Percentiles rank a stretch among this genome's conserved stretches.
Conservation (phyloP, 1,139 yeast species). For the Geotrichum fermentans region DNA sequence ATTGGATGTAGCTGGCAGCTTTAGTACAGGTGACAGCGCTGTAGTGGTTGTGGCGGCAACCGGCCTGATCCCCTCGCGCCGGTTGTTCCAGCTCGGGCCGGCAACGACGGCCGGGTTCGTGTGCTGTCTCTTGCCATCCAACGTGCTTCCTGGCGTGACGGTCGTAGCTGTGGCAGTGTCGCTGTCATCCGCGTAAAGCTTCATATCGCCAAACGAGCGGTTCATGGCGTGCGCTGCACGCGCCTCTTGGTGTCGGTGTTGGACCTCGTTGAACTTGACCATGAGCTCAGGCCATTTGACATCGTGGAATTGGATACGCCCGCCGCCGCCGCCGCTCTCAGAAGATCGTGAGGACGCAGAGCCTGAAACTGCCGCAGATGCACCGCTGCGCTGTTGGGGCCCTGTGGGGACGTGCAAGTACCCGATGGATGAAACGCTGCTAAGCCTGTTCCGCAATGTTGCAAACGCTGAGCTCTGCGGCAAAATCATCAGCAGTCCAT, state of each 20-base stretch:
- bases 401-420: conserved; percentile 34
- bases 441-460: conserved; percentile 69
- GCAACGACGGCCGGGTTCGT: neutral
- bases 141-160: neutral
- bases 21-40: neutral
- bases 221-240: conserved; percentile 19
- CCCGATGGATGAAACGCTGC: conserved; percentile 47
- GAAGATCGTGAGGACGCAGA: too few relatives aligned
- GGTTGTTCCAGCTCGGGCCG: neutral
- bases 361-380: neutral
- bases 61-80: neutral
- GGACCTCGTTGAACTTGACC: conserved; percentile 57
- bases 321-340: neutral
- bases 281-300: conserved; percentile 52
- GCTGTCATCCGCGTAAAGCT: neutral
- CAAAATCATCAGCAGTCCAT: conserved; percentile 86
- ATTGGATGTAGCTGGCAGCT: neutral
- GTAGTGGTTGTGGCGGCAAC: neutral
- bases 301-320: conserved; percentile 22
- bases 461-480: conserved; percentile 95
- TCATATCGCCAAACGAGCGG: conserved; percentile 9
- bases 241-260: conserved; percentile 49
- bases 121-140: neutral
- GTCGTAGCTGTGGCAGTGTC: neutral
- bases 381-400: conserved; percentile 1